Conservation (phyloP, 495 filamentous ascomycete genomes). For the Penicillium chermesinum region DNA sequence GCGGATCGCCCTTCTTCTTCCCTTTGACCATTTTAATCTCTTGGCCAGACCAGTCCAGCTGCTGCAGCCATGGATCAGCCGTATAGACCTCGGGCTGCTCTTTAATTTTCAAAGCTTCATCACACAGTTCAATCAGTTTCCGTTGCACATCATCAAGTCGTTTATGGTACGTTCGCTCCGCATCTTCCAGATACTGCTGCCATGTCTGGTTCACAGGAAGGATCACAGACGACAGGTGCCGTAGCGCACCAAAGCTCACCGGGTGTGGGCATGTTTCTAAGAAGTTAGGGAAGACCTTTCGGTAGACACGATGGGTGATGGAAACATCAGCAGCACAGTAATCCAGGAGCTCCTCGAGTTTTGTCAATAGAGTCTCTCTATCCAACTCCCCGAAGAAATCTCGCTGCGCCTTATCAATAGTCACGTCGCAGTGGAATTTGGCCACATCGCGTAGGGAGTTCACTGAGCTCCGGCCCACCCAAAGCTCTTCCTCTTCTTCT, state of each 20-base stretch:
- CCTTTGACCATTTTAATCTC: conserved; percentile 86
- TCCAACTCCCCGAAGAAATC: conserved; percentile 84
- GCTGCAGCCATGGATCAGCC: conserved; percentile 82
- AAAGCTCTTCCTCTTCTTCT: conserved; percentile 89
- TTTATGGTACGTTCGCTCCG: conserved; percentile 78
- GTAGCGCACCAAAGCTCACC: conserved; percentile 90
- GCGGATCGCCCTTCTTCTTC: conserved; percentile 77
- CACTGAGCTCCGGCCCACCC: conserved; percentile 89
- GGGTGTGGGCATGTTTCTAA: conserved; percentile 88
- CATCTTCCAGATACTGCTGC: conserved; percentile 72
- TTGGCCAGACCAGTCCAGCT: conserved; percentile 94
- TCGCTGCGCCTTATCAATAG: conserved; percentile 84
- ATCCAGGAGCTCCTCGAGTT: conserved; percentile 77
- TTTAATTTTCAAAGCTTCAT: conserved; percentile 71
- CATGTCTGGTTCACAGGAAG: conserved; percentile 84
- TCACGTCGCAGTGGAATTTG: conserved; percentile 87
- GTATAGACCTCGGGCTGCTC: conserved; percentile 58
- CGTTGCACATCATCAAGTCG: conserved; percentile 71
- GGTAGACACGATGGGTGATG: conserved; percentile 87
- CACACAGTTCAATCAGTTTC: conserved; percentile 63
- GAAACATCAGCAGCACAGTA: conserved; percentile 96
- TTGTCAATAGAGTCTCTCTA: conserved; percentile 57
- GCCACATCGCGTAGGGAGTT: conserved; percentile 96
- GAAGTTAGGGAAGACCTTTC: conserved; percentile 85
- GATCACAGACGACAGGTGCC: conserved; percentile 88